Evolutionary conservation across 305 asterid genomes (phyloP).

Genomic region (Fraxinus paxiana): DNA sequence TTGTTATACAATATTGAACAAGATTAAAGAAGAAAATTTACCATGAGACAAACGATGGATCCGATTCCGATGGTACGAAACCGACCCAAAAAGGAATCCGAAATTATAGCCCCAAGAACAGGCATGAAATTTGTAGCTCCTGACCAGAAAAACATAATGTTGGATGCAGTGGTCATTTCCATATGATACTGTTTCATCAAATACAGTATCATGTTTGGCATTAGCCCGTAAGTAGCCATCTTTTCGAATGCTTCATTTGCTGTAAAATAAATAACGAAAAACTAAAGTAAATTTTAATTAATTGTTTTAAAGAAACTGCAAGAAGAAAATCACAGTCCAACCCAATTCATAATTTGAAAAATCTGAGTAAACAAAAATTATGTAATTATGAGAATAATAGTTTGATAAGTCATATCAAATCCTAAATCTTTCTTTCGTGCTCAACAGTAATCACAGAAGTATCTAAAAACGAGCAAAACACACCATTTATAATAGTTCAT

Average conservation of each 20-base stretch:
- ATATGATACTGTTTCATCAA: constrained; percentile 51
- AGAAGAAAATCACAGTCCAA: background rate
- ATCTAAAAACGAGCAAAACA: background rate
- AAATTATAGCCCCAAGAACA: constrained; percentile 46
- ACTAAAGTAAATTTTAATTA: background rate
- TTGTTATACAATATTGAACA: background rate
- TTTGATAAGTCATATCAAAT: background rate
- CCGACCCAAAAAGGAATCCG: constrained; percentile 65
- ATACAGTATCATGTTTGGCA: constrained; percentile 50
- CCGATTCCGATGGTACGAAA: constrained; percentile 54
- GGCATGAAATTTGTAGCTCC: constrained; percentile 48
- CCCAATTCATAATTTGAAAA: background rate
- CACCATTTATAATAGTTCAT: background rate
- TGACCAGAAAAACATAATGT: constrained; percentile 49
- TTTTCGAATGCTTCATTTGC: constrained; percentile 54
- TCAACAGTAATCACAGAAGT: background rate
- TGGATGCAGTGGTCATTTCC: constrained; percentile 44
- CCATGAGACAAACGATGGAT: constrained; percentile 48
- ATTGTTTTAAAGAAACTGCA: background rate
- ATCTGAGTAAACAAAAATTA: background rate
- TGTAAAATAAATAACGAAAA: constrained; percentile 2
- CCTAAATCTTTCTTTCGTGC: background rate
- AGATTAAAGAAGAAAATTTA: constrained; percentile 10
- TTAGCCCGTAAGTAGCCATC: constrained; percentile 51
- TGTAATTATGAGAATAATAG: background rate